Base-by-base conservation (phyloP, 2,329 filamentous ascomycete species). In the Metarhizium sp. region DNA sequence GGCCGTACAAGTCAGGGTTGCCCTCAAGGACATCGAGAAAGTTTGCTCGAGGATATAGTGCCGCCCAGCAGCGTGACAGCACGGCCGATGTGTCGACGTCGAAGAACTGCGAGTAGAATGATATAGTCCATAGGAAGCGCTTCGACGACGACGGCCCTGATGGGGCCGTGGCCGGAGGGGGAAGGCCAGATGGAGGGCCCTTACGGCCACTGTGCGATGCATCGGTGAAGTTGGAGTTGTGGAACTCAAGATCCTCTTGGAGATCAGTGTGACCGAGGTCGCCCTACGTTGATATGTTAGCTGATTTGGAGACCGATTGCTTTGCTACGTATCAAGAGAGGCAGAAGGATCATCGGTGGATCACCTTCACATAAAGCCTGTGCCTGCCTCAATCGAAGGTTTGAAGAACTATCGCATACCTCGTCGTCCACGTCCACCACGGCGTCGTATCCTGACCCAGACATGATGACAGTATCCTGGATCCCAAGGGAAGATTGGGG, bases 241-340 rank as follows among this genome's bases (percentile, higher is more conserved):
- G 94, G 77, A 99, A 99, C 81, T 97, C 94, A 70, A 99, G 91
- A 74, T 97, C 94, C 72, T 96, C 92, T 78, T 96, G 91, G 29
- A 99, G 87, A 72, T 99, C 94, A 56, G 94, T 99, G 75, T 96
- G 92, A 66, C 94, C 94, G 69, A 99, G 85, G 74, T 99, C 94
- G 67, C 92, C 92, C 92, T 97, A 69, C n/a, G 5, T 10, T 30
- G 25, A 16, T 16, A 30, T 16, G 25, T 48, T 3, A 48, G 45
- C 45, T 13, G 25, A 48, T 10, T 30, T n/a, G 25, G 18, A 29
- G 7, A 6, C 13, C 7, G 16, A 16, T 4, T 11, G 20, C 20
- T 45, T 47, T 40, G 38, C 14, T 11, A 40, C 13, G 38, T 40
- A 16, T 40, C 38, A 16, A 34, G 7, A 34, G 6, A 11, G 32